phyloP scores from a whole-genome alignment of 768 basidiomycete genomes.

The Austroboletus eburneus region DNA sequence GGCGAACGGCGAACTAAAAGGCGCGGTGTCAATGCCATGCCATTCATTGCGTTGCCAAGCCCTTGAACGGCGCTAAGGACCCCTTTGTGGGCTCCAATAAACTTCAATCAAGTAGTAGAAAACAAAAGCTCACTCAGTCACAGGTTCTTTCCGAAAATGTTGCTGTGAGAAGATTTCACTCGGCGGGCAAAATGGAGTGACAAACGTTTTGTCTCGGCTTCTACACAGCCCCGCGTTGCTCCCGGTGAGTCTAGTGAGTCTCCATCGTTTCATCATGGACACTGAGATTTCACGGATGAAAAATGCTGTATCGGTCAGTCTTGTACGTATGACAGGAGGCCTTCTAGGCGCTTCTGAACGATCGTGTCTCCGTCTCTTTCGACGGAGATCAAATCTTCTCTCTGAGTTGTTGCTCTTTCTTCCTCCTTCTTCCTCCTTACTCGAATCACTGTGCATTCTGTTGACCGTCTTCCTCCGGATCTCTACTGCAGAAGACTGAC shows the following conservation, averaged over 20 bases:
- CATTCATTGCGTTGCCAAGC: neutral
- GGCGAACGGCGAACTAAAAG: neutral
- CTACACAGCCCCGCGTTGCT: neutral
- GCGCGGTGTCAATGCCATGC: neutral
- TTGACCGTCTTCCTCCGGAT: slow-evolving; percentile 13
- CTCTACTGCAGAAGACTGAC: neutral
- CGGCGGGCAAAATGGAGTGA: no score
- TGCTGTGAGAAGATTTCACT: no score
- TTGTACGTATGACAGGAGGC: slow-evolving; percentile 23
- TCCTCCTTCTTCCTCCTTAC: neutral
- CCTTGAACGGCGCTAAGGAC: neutral
- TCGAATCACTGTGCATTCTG: neutral
- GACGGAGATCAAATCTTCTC: slow-evolving; percentile 30
- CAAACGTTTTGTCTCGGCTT: no score
- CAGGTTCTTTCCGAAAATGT: no score
- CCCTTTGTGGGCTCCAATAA: no score
- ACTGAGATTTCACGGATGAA: slow-evolving; percentile 15
- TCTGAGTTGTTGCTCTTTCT: slow-evolving; percentile 21
- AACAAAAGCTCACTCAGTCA: no score
- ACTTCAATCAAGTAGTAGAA: no score
- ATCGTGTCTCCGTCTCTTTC: slow-evolving; percentile 14
- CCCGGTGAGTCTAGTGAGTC: slow-evolving; percentile 7
- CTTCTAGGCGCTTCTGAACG: slow-evolving; percentile 26
- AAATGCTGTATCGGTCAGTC: slow-evolving; percentile 19
- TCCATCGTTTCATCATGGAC: neutral